Percentiles rank a stretch among this genome's conserved stretches.
Evolutionary conservation across 2,329 filamentous ascomycete species (phyloP).

Genomic region (Penicillium sp.): DNA sequence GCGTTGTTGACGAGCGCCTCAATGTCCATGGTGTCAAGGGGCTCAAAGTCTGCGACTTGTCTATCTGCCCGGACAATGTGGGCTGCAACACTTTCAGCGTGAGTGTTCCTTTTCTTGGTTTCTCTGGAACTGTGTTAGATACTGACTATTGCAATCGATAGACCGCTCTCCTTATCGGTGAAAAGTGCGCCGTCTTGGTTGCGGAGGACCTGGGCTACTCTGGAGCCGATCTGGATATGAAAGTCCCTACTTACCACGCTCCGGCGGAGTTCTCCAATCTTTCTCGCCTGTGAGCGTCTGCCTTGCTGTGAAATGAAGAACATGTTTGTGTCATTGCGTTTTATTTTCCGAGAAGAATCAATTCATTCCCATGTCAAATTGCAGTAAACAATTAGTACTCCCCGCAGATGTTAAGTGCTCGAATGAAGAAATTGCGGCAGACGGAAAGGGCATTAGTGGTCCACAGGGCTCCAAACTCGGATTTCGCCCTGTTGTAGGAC

Average conservation of each 20-base stretch:
- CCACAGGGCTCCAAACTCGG: too few species aligned
- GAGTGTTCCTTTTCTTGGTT: constrained; percentile 11
- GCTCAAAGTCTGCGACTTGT: constrained; percentile 73
- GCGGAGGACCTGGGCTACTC: constrained; percentile 73
- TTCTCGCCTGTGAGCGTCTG: constrained; percentile 22
- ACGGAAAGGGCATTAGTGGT: too few species aligned
- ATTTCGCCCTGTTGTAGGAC: too few species aligned
- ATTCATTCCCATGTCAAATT: neutral
- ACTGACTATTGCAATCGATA: constrained; percentile 28
- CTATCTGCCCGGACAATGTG: constrained; percentile 75
- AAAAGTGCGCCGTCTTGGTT: constrained; percentile 68
- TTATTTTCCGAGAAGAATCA: neutral
- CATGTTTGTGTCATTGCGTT: neutral
- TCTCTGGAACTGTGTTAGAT: neutral
- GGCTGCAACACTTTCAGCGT: constrained; percentile 62
- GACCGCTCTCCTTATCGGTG: constrained; percentile 70
- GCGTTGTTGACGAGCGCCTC: constrained; percentile 71
- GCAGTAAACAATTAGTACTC: too few species aligned
- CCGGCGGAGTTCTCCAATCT: constrained; percentile 38
- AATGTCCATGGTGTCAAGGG: constrained; percentile 76
- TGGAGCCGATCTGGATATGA: constrained; percentile 72
- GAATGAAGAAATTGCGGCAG: too few species aligned
- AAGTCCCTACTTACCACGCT: constrained; percentile 62
- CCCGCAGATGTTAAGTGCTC: too few species aligned
- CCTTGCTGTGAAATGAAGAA: neutral